These are phyloP conservation scores for Heritiera fomes DNA, from an alignment of 345 rosid species.

Conservation along the genomic window DNA sequence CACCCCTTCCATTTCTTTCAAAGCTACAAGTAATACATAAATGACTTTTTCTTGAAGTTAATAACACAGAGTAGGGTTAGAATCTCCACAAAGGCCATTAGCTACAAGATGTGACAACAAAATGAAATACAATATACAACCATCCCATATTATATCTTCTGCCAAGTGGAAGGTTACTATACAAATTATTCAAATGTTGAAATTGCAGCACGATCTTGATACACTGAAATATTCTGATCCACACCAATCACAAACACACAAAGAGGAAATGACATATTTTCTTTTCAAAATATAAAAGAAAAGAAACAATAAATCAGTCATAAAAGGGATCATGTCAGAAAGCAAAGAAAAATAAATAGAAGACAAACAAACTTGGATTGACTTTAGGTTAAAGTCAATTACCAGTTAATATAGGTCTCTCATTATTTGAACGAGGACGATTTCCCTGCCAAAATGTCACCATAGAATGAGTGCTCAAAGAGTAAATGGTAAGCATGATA, in stretches of 20 bases:
- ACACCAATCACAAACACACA: slow-evolving; percentile 7
- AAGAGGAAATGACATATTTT: not conserved
- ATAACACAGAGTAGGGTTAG: not conserved
- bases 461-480: slow-evolving; percentile 16
- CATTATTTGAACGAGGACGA: slow-evolving; percentile 30
- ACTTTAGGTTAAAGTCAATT: slow-evolving; percentile 12
- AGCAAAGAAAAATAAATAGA: not conserved
- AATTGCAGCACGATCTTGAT: not conserved
- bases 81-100: not conserved
- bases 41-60: not conserved
- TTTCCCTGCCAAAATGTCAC: slow-evolving; percentile 36
- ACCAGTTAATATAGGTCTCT: slow-evolving; percentile 28
- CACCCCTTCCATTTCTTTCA: not conserved
- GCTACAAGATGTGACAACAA: not conserved
- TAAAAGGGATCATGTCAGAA: not conserved
- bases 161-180: slow-evolving; percentile 12
- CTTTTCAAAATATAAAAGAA: not conserved
- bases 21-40: not conserved
- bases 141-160: not conserved
- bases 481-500: not conserved
- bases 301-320: not conserved
- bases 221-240: not conserved
- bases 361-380: not conserved
- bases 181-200: not conserved
- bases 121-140: not conserved